Conservation (phyloP, 768 basidiomycete species). For the Podaxis rugospora region DNA sequence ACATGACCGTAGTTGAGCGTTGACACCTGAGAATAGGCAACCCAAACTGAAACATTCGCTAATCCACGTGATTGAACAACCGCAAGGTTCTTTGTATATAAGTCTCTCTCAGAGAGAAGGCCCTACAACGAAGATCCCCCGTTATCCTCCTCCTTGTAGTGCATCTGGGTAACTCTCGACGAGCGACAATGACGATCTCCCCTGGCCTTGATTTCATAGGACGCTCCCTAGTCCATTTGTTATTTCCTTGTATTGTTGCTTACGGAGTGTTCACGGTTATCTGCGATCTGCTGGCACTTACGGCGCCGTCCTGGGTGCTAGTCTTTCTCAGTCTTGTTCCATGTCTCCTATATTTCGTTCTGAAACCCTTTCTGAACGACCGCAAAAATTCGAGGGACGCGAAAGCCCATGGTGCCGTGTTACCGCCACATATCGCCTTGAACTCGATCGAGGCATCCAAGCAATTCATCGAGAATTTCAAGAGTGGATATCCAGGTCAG, state of each 20-base stretch:
- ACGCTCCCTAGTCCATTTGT: neutral
- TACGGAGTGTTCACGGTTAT: neutral
- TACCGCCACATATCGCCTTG: constrained; percentile 27
- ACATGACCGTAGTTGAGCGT: neutral
- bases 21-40: neutral
- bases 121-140: neutral
- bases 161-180: neutral
- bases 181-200: neutral
- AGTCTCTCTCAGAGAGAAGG: neutral
- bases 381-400: constrained; percentile 18
- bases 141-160: neutral
- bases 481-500: constrained; percentile 30
- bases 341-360: neutral
- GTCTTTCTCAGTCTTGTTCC: neutral
- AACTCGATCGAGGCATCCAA: constrained; percentile 20
- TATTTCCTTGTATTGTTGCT: neutral
- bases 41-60: neutral
- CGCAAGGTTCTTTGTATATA: neutral
- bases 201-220: constrained; percentile 2
- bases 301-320: neutral
- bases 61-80: neutral
- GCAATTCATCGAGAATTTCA: constrained; percentile 21
- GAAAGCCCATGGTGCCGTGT: constrained; percentile 25
- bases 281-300: neutral
- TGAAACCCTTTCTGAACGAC: neutral